A percentile compares a stretch with the other conserved stretches of the same genome.
phyloP scores from a whole-genome alignment of 331 rosid species.

The Ulmus americana region DNA sequence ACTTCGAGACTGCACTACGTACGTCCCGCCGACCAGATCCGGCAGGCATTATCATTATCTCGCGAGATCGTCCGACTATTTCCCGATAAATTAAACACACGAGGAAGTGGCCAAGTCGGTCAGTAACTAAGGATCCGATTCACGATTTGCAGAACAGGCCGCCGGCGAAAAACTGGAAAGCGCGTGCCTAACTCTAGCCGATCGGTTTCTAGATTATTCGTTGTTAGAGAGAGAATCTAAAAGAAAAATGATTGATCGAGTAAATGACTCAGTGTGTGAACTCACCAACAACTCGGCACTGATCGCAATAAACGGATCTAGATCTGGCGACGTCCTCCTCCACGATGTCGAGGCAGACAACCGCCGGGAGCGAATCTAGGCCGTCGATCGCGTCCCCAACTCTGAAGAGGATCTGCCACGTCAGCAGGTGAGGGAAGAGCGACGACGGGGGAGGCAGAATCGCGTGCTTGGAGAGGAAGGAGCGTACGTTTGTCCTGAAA shows the following conservation, averaged over 20 bases:
- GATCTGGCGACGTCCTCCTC: slow-evolving; percentile 96
- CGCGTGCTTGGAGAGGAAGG: slow-evolving; percentile 65
- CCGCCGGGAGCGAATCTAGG: slow-evolving; percentile 36
- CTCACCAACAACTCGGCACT: slow-evolving; percentile 99
- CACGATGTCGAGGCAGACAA: slow-evolving; percentile 70
- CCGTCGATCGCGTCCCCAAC: slow-evolving; percentile 47
- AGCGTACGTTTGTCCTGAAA: slow-evolving; percentile 53
- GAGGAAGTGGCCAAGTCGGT: neutral
- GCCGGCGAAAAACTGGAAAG: neutral
- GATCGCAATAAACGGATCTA: slow-evolving; percentile 80
- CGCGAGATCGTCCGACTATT: neutral
- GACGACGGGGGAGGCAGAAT: slow-evolving; percentile 79
- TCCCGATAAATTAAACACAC: neutral
- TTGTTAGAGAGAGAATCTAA: neutral
- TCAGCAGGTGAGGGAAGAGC: slow-evolving; percentile 68
- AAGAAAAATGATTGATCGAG: neutral
- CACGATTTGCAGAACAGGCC: neutral
- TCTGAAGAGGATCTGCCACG: slow-evolving; percentile 84
- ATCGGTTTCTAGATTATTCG: neutral
- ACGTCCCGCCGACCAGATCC: neutral
- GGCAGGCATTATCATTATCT: neutral
- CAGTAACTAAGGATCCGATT: neutral
- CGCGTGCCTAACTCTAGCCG: neutral
- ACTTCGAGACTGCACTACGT: neutral
- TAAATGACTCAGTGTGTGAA: slow-evolving; percentile 35